Conservation (phyloP, 441 rosid species). For the Erysimum cheiri region DNA sequence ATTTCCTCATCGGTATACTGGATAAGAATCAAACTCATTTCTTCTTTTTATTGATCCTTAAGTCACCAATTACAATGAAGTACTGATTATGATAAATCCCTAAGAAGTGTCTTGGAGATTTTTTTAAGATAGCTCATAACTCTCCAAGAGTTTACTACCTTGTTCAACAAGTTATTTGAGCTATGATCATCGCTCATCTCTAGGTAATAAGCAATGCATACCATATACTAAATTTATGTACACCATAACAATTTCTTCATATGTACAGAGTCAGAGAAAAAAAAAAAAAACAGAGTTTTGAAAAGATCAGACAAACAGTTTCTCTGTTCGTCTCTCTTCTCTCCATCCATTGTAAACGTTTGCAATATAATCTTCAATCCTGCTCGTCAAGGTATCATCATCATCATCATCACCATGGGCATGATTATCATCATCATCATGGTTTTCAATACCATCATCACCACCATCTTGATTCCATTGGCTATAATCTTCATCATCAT, state of each 20-base stretch:
- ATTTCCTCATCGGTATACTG: no score
- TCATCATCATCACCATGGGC: constrained; percentile 16
- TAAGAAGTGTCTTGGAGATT: no score
- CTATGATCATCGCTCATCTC: no score
- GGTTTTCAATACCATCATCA: constrained; percentile 34
- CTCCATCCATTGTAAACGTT: constrained; percentile 41
- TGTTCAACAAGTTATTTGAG: no score
- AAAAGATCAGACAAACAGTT: constrained; percentile 29
- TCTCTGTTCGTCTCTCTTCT: constrained; percentile 40
- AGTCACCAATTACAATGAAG: no score
- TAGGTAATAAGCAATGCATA: no score
- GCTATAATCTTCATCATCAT: constrained; percentile 35
- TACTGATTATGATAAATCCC: no score
- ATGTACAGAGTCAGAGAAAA: constrained; percentile 22
- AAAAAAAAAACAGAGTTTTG: background rate
- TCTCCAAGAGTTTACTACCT: no score
- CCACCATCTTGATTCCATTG: constrained; percentile 25
- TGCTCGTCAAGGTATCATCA: constrained; percentile 36
- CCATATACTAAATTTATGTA: background rate
- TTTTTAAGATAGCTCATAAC: no score
- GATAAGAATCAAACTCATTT: no score
- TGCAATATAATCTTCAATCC: constrained; percentile 43
- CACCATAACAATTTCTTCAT: constrained; percentile 15
- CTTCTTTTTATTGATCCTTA: no score
- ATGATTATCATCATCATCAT: constrained; percentile 25